Base-by-base conservation (phyloP, 176 grass and related monocot species). In the Olyra latifolia region DNA sequence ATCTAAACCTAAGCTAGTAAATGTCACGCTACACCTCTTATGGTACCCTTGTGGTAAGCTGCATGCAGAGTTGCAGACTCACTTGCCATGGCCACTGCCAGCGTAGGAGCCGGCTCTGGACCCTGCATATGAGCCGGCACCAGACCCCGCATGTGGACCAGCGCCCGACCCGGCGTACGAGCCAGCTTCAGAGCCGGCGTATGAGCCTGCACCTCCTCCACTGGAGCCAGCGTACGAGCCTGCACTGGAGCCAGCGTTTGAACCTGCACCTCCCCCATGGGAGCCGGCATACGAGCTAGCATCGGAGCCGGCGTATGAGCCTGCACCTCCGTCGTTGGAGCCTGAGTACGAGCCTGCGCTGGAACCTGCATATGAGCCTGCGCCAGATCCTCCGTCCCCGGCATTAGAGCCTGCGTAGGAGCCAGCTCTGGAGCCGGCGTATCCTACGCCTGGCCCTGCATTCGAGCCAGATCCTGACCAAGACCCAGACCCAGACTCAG, bases 51-150 rank as follows among this genome's bases (percentile, higher is more conserved):
- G 5, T 42, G 7, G 53, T 56, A 20, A 2, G 39, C 42, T 20
- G 17, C 19, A 10, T 25, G 25, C 15, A 45, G 32, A 35, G 32
- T 35, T 25, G 54, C 47, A n/a, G 38, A 35, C 59, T 83, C 69
- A 88, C 61, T 88, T 74, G 68, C 87, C 87, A 61, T 80, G 87
- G 2, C 87, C 87, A 1, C 75, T 43, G 4, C 86, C 86, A 20
- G 80, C 86, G 30, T 88, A 74, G 1, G 80, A 88, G 22, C 86
- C 80, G 7, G 80, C 67, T 0, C 40, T 25, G 74, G 74, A 88
- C 22, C 80, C 86, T 0, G 86, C 80, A 6, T 83, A 78, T 11
- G 86, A 87, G 25, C 79, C 72, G 6, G 80, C 85, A 28, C 63
- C 78, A 0, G 85, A 82, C 5, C 77, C 74, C 1, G 42, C 65